phyloP scores from a whole-genome alignment of 176 grass and related monocot species.

The Cocos nucifera region DNA sequence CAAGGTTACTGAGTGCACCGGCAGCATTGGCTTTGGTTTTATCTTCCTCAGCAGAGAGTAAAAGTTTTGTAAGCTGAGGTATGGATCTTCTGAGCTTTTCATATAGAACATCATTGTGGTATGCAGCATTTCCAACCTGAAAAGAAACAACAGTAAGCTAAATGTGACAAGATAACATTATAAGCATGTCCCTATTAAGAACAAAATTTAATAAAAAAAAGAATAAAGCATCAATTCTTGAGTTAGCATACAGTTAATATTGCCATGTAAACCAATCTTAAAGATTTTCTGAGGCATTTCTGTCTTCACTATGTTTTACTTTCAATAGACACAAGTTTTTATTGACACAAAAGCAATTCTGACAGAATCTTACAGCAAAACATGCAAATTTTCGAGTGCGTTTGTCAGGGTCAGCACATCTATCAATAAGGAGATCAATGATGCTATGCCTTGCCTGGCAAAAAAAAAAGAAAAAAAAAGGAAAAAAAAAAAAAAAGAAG shows the following conservation, averaged over 20 bases:
- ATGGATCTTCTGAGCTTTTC: conserved; percentile 64
- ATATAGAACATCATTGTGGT: conserved; percentile 87
- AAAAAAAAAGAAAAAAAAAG: conserved; percentile 6
- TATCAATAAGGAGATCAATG: conserved; percentile 80
- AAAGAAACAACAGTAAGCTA: background rate
- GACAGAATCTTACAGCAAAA: conserved; percentile 67
- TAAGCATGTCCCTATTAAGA: background rate
- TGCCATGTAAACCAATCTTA: no score
- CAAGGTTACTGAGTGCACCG: conserved; percentile 81
- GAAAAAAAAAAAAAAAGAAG: background rate
- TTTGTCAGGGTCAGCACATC: conserved; percentile 84
- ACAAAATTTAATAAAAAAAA: no score
- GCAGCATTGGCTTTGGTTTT: conserved; percentile 97
- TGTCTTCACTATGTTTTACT: no score
- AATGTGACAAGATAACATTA: background rate
- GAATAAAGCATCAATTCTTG: no score
- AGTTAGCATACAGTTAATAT: no score
- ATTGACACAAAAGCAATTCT: no score
- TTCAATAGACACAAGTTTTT: no score
- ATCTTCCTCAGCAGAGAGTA: conserved; percentile 74
- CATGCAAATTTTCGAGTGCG: conserved; percentile 93
- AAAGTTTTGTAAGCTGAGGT: conserved; percentile 70
- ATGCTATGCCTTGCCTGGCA: conserved; percentile 55
- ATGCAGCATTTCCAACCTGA: conserved; percentile 95
- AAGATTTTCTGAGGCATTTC: no score